Conservation (phyloP, 2,329 filamentous ascomycete genomes). For the Aspergillus sp. region DNA sequence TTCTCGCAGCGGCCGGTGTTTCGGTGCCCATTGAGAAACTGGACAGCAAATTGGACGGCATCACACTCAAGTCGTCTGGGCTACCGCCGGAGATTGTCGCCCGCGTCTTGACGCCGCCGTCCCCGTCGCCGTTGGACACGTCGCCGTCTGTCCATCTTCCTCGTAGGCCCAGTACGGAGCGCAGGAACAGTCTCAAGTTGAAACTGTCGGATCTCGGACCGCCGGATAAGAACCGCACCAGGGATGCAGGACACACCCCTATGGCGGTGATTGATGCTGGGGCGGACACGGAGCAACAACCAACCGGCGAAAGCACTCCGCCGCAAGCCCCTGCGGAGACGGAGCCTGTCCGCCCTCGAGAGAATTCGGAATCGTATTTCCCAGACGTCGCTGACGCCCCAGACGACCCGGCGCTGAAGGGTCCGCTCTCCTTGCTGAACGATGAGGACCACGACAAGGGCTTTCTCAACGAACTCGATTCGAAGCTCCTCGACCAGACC, state of each 20-base stretch:
- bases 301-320: slow-evolving; percentile 11
- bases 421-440: slow-evolving; percentile 35
- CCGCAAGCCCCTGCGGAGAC: slow-evolving; percentile 24
- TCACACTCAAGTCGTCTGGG: slow-evolving; percentile 38
- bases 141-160: slow-evolving; percentile 17
- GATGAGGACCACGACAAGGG: slow-evolving; percentile 30
- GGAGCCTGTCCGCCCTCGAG: slow-evolving; percentile 25
- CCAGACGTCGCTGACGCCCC: slow-evolving; percentile 27
- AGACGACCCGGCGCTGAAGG: slow-evolving; percentile 36
- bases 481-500: slow-evolving; percentile 35
- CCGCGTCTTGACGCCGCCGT: slow-evolving; percentile 34
- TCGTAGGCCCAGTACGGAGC: slow-evolving; percentile 17
- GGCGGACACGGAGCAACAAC: slow-evolving; percentile 20
- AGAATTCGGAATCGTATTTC: slow-evolving; percentile 34
- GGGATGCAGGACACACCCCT: slow-evolving; percentile 37
- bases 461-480: slow-evolving; percentile 35
- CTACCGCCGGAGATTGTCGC: slow-evolving; percentile 35
- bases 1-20: slow-evolving; percentile 21
- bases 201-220: slow-evolving; percentile 29
- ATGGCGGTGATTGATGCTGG: slow-evolving; percentile 33
- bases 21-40: slow-evolving; percentile 39
- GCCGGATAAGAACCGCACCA: slow-evolving; percentile 31
- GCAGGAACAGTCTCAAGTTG: slow-evolving; percentile 23
- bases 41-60: slow-evolving; percentile 38
- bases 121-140: slow-evolving; percentile 21